Evolutionary conservation across 2,329 filamentous ascomycete genomes (phyloP), one percentile per base, ranked within the genome.

Genomic region (Pseudogymnoascus sp.): DNA sequence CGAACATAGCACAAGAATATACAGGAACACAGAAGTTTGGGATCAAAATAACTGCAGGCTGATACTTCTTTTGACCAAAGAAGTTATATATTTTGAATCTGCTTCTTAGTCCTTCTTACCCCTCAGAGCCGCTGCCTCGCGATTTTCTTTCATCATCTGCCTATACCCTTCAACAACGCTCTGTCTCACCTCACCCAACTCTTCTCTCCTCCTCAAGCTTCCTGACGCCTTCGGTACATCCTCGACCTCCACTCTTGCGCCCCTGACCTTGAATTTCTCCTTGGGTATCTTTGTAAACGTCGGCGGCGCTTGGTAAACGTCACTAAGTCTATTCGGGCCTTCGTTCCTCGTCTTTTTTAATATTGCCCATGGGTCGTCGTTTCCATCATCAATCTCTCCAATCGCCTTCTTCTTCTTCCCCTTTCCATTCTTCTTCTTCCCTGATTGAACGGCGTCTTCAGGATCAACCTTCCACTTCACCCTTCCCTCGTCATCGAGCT

Each of bases 101-200:
- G 5, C 29, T 10, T 8, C 29, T 54, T 10, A 54, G 29, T 54
- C 29, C 29, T 35, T 54, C 47, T 21, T 54, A 17, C 7, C 2
- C 47, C 47, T 17, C 29, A 54, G 47, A 40, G 57, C 57, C 8
- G 57, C 57, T 5, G 57, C 62, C 21, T 63, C 35, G 24, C 61
- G 50, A 35, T 68, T 81, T 63, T 77, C 77, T 37, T 79, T 79
- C 85, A 91, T 90, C 77, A 90, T 77, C 66, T 81, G 81, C 64
- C 89, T 78, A 72, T 93, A 93, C 44, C 83, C 80, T 66, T 89
- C 86, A 62, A 93, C 85, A n/a, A 92, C 84, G 61, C 82, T 84
- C 71, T 80, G 80, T 65, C 89, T 79, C 67, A 87, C 84, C 58
- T 77, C 81, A n/a, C 86, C 84, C 62, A 93, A 71, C 74, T 91